Percentiles rank a stretch among this genome's conserved stretches.
These are phyloP conservation scores for Leishmania aethiopica DNA, from an alignment of 208 protist genomes.

Conservation along the genomic window DNA sequence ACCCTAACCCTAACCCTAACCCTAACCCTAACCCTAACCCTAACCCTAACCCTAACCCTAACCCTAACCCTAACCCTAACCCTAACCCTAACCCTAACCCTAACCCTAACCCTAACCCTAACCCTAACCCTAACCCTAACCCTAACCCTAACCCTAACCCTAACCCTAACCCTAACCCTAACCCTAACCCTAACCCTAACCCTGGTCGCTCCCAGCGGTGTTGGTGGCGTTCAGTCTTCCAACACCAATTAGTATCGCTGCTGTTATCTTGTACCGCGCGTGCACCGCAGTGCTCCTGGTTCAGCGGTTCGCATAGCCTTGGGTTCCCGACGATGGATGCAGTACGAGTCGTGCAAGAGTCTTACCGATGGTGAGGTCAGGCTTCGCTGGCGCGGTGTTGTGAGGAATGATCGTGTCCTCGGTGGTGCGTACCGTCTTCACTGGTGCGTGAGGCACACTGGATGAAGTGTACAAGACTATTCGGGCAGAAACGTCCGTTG, in stretches of 20 bases:
- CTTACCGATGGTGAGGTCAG: too few species aligned
- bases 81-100: constrained; percentile 3
- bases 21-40: background rate
- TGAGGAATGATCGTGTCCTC: too few species aligned
- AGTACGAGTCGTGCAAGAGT: too few species aligned
- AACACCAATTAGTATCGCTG: too few species aligned
- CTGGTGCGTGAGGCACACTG: too few species aligned
- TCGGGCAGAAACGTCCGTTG: background rate
- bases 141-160: background rate
- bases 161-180: constrained; percentile 8
- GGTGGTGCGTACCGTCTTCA: background rate
- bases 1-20: background rate
- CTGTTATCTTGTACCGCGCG: too few species aligned
- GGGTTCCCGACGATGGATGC: too few species aligned
- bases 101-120: background rate
- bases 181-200: background rate
- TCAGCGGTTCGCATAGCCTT: too few species aligned
- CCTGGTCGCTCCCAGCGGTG: too few species aligned
- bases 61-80: constrained; percentile 7
- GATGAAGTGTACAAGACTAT: background rate
- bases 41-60: background rate
- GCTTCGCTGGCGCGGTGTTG: too few species aligned
- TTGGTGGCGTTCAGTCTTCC: too few species aligned
- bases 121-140: background rate
- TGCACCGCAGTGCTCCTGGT: too few species aligned